Evolutionary conservation across 2,329 filamentous ascomycete genomes (phyloP), one percentile per base, ranked within the genome.

Genomic region (Mycogone perniciosa): DNA sequence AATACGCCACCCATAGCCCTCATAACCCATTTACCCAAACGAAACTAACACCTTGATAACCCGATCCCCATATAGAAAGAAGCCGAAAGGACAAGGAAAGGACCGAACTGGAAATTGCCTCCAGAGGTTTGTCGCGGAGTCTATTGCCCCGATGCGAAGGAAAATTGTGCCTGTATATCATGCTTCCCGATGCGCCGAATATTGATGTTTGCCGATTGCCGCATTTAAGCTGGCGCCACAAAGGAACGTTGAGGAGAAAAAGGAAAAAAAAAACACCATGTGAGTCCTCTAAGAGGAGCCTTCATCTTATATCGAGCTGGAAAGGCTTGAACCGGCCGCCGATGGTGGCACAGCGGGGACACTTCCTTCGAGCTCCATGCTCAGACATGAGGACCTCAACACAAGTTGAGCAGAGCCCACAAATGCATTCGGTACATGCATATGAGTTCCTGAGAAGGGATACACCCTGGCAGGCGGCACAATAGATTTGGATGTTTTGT

Each of bases 371-470:
- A 9, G 86, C 86, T 46, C 86, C 83, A 65, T 89, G 85, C 65
- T 89, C 86, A 59, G 80, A 81, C 69, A 89, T 84, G 50, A 92
- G 75, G 33, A 88, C 82, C 61, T 90, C 86, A 52, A 96, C 89
- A 62, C 92, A 97, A 53, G 89, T 83, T 56, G 85, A 82, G 68
- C 93, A 97, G 45, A 97, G 79, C 11, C 91, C 92, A 65, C 89
- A 95, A 56, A 97, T 95, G 67, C 93, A 97, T 68, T 96, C 91
- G 1, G 91, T 96, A 67, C 92, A 97, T 26, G 92, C 92, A 64
- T 90, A 96, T 33, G 89, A 93, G 61, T 92, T 87, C 62, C 84
- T 85, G 29, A 97, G 73, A 8, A 85, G 73, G 46, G 86, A 91
- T 13, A 90, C 76, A 35, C 85, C 82, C 57, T 88, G 84, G 64